Evolutionary conservation across 129 eudicot genomes (phyloP).

Genomic region (Helianthus tuberosus): DNA sequence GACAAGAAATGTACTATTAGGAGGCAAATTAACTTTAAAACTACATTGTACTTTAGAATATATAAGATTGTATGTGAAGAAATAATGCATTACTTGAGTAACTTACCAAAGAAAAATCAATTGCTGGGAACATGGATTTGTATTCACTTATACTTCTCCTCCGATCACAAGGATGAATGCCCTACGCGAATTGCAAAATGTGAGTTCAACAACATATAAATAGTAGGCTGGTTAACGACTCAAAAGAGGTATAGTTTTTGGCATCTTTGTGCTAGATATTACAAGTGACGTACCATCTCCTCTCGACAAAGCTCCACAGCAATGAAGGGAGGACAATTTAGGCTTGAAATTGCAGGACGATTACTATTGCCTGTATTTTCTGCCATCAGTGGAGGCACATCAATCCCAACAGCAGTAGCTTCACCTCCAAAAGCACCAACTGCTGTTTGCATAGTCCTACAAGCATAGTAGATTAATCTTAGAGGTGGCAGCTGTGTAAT

Average conservation of each 20-base stretch:
- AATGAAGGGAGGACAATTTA: conserved; percentile 69
- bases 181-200: conserved; percentile 48
- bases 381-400: conserved; percentile 70
- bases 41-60: conserved; percentile 9
- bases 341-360: conserved; percentile 81
- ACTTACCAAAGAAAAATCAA: conserved; percentile 89
- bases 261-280: background rate
- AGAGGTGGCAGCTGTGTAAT: background rate
- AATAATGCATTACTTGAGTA: background rate
- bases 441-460: conserved; percentile 98
- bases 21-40: background rate
- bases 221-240: background rate
- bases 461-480: conserved; percentile 18
- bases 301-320: conserved; percentile 95
- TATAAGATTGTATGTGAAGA: background rate
- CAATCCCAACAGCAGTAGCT: conserved; percentile 47
- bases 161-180: conserved; percentile 90
- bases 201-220: conserved; percentile 12
- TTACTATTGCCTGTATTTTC: conserved; percentile 62
- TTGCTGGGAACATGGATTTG: conserved; percentile 79
- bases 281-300: conserved; percentile 58
- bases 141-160: conserved; percentile 84
- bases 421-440: conserved; percentile 95
- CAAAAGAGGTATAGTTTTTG: background rate
- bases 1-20: background rate